Evolutionary conservation across 2,329 filamentous ascomycete species (phyloP), one percentile per base, ranked within the genome.

Genomic region (Ascochyta clinopodiicola): DNA sequence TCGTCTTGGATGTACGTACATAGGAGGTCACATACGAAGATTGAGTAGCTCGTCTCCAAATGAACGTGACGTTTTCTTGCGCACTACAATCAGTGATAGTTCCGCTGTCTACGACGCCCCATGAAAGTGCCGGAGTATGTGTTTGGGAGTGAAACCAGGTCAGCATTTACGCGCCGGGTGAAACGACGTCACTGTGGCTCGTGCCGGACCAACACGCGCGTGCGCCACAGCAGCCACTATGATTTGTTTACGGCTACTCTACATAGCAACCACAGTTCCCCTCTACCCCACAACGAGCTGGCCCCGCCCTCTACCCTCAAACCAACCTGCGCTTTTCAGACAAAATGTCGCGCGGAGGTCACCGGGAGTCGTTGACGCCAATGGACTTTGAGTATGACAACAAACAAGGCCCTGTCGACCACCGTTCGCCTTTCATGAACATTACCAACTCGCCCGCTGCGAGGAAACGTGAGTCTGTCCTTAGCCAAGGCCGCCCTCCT

Each of bases 341-440:
- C 60, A 60, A 21, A 34, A 73, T 72, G 70, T 65, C 66, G 53
- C 64, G 65, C 25, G 51, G 52, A 31, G 32, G 32, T n/a, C 68
- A 70, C 40, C 77, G 78, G 46, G 70, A 69, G 34, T 75, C 79
- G 44, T 77, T 77, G 42, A 75, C 69, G 66, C 80, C 79, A 50
- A 84, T 84, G 82, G 82, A 84, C 70, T 84, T 81, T 69, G 77
- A 82, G 63, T 84, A 75, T 63, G 69, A 80, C 50, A 82, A 82
- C 60, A 66, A 73, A 27, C 75, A 68, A 3, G 81, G 79, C 21
- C 78, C 78, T 4, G 60, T 80, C 2, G 80, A 83, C 64, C 66
- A 68, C 25, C 72, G 70, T 44, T 83, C 81, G 35, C 81, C 81
- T 1, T 84, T 82, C 64, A 67, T 77, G 48, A 76, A 74, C 57